These are phyloP conservation scores for Suillus americanus DNA, from an alignment of 768 basidiomycete genomes.

Conservation along the genomic window DNA sequence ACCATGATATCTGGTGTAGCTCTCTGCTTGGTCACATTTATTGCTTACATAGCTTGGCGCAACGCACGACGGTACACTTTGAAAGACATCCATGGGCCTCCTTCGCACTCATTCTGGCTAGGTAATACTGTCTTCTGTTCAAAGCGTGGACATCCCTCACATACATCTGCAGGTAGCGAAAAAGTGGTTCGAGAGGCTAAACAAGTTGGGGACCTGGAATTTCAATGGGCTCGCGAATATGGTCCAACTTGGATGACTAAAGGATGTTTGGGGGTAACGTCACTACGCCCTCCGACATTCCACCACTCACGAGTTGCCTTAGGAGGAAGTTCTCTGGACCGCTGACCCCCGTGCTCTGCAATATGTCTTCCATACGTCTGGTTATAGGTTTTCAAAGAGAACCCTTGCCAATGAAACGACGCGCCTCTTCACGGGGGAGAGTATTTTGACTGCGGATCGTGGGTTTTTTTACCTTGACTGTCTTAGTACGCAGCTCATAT, in stretches of 20 bases:
- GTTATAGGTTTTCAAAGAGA: slow-evolving; percentile 28
- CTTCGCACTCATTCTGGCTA: slow-evolving; percentile 6
- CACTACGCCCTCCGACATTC: neutral
- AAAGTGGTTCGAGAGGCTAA: slow-evolving; percentile 18
- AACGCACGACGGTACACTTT: slow-evolving; percentile 3
- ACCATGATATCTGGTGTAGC: slow-evolving; percentile 1
- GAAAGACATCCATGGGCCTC: slow-evolving; percentile 11
- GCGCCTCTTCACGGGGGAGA: slow-evolving; percentile 22
- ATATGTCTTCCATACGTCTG: slow-evolving; percentile 28
- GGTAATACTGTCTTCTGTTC: neutral
- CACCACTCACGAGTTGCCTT: neutral
- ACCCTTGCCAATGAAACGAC: slow-evolving; percentile 7
- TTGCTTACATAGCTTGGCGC: slow-evolving; percentile 6
- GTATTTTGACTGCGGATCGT: slow-evolving; percentile 21
- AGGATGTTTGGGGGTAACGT: slow-evolving; percentile 13
- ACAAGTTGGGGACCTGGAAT: slow-evolving; percentile 31
- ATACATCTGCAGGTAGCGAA: slow-evolving; percentile 22
- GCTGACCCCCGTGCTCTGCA: slow-evolving; percentile 29
- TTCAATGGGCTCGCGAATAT: slow-evolving; percentile 26
- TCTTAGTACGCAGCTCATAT: neutral
- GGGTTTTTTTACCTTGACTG: neutral
- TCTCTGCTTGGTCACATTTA: neutral
- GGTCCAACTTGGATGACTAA: slow-evolving; percentile 23
- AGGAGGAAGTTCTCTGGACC: slow-evolving; percentile 30
- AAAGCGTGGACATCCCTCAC: neutral